Evolutionary conservation across 345 rosid genomes (phyloP).

Genomic region (Psidium friedrichsthalianum): DNA sequence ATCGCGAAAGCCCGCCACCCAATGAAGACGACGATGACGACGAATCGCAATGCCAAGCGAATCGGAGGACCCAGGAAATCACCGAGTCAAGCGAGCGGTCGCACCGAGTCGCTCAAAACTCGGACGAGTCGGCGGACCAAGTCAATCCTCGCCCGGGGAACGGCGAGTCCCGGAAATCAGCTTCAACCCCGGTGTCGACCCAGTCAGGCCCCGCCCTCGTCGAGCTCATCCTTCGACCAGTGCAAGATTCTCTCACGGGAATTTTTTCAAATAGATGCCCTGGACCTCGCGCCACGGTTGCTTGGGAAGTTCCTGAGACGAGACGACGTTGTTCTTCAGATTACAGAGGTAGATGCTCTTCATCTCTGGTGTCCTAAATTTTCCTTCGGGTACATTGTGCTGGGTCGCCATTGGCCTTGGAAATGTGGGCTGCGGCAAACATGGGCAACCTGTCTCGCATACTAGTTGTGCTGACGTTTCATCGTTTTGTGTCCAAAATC

Average conservation of each 20-base stretch:
- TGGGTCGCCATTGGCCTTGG: not conserved
- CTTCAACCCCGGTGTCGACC: not conserved
- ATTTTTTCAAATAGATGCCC: constrained; percentile 76
- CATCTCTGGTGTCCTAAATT: not conserved
- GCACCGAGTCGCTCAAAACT: not conserved
- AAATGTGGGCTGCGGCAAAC: not conserved
- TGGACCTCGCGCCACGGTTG: constrained; percentile 84
- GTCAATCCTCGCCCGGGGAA: not conserved
- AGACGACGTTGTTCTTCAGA: constrained; percentile 70
- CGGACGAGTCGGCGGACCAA: not conserved
- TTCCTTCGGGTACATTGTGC: not conserved
- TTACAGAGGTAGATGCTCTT: constrained; percentile 58
- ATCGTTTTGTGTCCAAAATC: not conserved
- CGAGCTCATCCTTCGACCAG: constrained; percentile 6
- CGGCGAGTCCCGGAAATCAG: not conserved
- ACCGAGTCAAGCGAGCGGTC: not conserved
- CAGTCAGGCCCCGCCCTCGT: not conserved
- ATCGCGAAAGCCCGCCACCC: not conserved
- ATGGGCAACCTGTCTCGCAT: not conserved
- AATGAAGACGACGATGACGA: not conserved
- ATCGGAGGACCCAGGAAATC: not conserved
- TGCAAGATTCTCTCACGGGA: constrained; percentile 39
- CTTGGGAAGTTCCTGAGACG: constrained; percentile 78
- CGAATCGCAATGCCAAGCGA: not conserved
- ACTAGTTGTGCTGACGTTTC: not conserved